phyloP scores from a whole-genome alignment of 306 rosid species.

The Spatholobus suberectus region DNA sequence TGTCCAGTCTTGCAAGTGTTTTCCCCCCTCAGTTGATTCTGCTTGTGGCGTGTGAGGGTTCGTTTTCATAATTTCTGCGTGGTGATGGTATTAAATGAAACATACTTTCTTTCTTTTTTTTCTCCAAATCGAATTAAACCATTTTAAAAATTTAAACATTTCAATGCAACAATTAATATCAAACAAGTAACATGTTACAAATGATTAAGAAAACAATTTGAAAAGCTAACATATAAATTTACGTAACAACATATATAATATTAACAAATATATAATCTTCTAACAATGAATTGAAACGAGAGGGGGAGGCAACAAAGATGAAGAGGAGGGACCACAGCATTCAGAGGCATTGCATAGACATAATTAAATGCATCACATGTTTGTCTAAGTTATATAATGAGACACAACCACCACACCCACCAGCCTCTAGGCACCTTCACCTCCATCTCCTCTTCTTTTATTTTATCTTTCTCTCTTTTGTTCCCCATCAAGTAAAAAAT shows the following conservation, averaged over 20 bases:
- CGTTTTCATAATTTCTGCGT: not conserved
- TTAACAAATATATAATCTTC: not conserved
- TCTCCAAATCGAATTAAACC: not conserved
- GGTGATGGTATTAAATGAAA: not conserved
- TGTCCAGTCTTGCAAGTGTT: not conserved
- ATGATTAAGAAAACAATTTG: not conserved
- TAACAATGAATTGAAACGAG: not conserved
- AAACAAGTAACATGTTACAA: not conserved
- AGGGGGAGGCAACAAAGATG: not conserved
- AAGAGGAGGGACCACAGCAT: constrained; percentile 38
- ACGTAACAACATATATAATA: not conserved
- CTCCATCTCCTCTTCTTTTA: constrained; percentile 5
- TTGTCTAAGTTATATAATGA: constrained; percentile 54
- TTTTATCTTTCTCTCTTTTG: constrained; percentile 36
- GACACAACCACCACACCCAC: constrained; percentile 46
- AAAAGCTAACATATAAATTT: not conserved
- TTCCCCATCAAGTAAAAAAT: constrained; percentile 21
- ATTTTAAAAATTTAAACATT: not conserved
- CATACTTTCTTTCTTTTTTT: not conserved
- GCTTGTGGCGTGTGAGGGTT: not conserved
- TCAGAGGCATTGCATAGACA: constrained; percentile 31
- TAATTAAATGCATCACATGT: constrained; percentile 63
- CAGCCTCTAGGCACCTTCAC: constrained; percentile 23
- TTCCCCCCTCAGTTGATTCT: not conserved
- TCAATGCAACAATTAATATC: not conserved